Evolutionary conservation across 176 grass and related monocot species (phyloP), one percentile per base, ranked within the genome.

Genomic region (Oryza meridionalis): DNA sequence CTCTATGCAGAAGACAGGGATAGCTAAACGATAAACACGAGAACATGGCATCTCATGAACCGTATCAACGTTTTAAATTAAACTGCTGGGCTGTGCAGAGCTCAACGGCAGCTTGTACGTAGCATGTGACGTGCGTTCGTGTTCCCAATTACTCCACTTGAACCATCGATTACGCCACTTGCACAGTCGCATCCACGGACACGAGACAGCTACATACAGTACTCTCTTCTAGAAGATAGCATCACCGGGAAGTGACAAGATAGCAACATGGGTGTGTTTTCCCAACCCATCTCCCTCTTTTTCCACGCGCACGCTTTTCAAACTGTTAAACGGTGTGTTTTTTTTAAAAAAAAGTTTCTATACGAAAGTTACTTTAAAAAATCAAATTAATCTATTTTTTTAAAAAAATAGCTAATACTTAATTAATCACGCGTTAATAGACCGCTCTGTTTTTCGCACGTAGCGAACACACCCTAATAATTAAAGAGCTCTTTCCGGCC

Each of bases 171-270:
- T 29, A 9, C 9, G 62, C 72, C 44, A 76, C 61, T 73, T 25
- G 71, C 22, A 46, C 6, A 17, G 17, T 0, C 29, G 50, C 68
- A 31, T 44, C 33, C 11, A 74, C 58, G 3, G 17, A 16, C 43
- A 7, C 15, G 43, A 1, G 61, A 37, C 72, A 76, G 63, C 49
- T 43, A 44, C 73, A 11, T 19, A 55, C 53, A 35, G 35, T 37
- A 9, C 33, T 29, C 12, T 47, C 47, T 77, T 85, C 64, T 85
- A 77, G 83, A 77, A 61, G 32, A 29, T 50, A 17, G 53, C 53
- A 8, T 14, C 10, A 76, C 16, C 7, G 3, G 31, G 32, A 31
- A 3, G 51, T n/a, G 51, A 19, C 17, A 21, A 58, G 31, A 27
- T 27, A 27, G 26, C 26, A 27, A 27, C 26, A 27, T 27, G 26